Base-by-base conservation (phyloP, 345 rosid species). In the Psidium friedrichsthalianum region DNA sequence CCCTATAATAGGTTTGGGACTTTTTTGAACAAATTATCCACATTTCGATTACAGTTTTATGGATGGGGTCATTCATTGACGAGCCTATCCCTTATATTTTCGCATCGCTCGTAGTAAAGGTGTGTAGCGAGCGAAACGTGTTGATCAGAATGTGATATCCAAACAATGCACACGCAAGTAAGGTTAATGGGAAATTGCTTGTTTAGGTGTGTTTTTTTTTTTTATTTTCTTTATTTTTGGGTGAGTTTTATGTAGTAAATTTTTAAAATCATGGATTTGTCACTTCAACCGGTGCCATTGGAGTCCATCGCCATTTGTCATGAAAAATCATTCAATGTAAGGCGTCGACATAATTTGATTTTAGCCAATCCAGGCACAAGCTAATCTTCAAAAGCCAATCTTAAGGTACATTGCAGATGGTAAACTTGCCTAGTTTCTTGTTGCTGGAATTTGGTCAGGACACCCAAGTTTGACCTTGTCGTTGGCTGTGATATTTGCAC, bases 141-240 rank as follows among this genome's bases (percentile, higher is more conserved):
- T 2, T 0, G 22, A 4, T 0, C 22, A 15, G 0, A 15, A 1
- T 0, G 12, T 29, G 74, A 61, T 40, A 29, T 61, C 21, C 74
- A 29, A 61, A 61, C 21, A 7, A 6, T 61, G 15, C 11, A 14
- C 42, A 61, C 2, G 8, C 11, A 7, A 29, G 76, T 64, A 64
- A 64, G 76, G 6, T 16, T 32, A 15, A 7, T 3, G 36, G 36
- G 1, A 64, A 64, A 64, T 64, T 29, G 44, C 8, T 64, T 16
- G 29, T 32, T 64, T 4, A 64, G 24, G 3, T 32, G 20, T 64
- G 12, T 15, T n/a, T 49, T 49, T 49, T 1, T 5, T 6, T 64
- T 49, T 10, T 10, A 11, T 6, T 64, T 3, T 57, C 6, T 8
- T 8, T 32, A 4, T 32, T 64, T 7, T 55, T 55, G 24, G 57